These are phyloP conservation scores for Plenodomus lindquistii DNA, from an alignment of 2,329 filamentous ascomycete genomes.

Conservation along the genomic window DNA sequence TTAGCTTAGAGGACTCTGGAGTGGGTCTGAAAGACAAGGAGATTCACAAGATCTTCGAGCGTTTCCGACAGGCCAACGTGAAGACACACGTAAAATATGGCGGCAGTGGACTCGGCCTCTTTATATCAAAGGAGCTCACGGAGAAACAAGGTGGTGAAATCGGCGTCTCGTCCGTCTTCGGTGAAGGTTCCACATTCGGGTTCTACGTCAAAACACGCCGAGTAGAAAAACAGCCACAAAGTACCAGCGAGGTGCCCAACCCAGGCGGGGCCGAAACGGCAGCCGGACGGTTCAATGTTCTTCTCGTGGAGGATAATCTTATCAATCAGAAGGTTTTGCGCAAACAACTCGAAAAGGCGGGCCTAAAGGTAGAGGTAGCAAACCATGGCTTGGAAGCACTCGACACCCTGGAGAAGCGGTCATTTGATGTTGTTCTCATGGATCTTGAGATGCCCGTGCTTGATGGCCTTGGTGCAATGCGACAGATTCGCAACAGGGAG, in stretches of 20 bases:
- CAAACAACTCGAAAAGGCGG: constrained; percentile 42
- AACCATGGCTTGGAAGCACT: constrained; percentile 46
- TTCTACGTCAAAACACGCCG: constrained; percentile 49
- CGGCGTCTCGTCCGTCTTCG: constrained; percentile 46
- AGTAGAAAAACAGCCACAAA: constrained; percentile 15
- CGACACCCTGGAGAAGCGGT: constrained; percentile 29
- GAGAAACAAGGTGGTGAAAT: constrained; percentile 53
- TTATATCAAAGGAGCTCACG: constrained; percentile 52
- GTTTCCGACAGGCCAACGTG: constrained; percentile 41
- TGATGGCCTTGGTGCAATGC: constrained; percentile 49
- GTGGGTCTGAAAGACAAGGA: constrained; percentile 47
- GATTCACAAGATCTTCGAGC: constrained; percentile 44
- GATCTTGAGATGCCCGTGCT: constrained; percentile 63
- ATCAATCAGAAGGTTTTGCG: constrained; percentile 45
- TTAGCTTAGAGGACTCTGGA: constrained; percentile 47
- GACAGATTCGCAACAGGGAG: constrained; percentile 54
- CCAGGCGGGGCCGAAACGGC: neutral
- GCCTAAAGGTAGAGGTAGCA: constrained; percentile 34
- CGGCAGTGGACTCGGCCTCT: constrained; percentile 51
- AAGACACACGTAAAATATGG: constrained; percentile 49
- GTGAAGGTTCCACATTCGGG: constrained; percentile 48
- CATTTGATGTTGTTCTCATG: constrained; percentile 46
- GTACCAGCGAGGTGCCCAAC: constrained; percentile 8
- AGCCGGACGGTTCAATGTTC: constrained; percentile 25
- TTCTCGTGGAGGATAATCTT: constrained; percentile 46